phyloP scores from a whole-genome alignment of 2,329 filamentous ascomycete genomes.

The Pseudogymnoascus sp. region DNA sequence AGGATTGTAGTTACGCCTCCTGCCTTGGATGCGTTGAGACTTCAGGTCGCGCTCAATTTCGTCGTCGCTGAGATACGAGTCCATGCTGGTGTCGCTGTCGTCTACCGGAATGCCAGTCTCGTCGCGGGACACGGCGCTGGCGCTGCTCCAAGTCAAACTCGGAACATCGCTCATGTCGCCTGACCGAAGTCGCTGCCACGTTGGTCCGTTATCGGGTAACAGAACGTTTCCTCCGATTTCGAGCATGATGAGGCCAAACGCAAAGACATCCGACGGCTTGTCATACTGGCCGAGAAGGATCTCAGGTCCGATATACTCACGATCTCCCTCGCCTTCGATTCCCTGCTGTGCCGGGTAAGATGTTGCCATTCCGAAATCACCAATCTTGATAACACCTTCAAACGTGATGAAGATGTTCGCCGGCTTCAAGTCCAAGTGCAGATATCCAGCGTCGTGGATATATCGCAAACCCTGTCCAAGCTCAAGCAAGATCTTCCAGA shows the following conservation, averaged over 20 bases:
- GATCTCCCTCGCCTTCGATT: constrained; percentile 87
- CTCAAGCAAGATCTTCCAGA: constrained; percentile 96
- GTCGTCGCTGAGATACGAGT: constrained; percentile 34
- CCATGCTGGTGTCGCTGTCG: constrained; percentile 27
- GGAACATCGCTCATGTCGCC: constrained; percentile 87
- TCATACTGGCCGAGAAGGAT: constrained; percentile 81
- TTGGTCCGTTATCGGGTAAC: constrained; percentile 84
- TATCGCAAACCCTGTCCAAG: constrained; percentile 78
- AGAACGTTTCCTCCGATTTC: constrained; percentile 93
- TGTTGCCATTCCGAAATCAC: constrained; percentile 78
- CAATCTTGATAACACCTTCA: constrained; percentile 77
- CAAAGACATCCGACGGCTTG: constrained; percentile 89
- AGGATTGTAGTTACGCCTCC: constrained; percentile 25
- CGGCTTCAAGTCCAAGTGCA: constrained; percentile 79
- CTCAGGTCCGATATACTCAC: constrained; percentile 93
- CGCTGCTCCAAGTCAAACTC: constrained; percentile 74
- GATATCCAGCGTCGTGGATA: constrained; percentile 81
- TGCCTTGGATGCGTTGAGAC: constrained; percentile 27
- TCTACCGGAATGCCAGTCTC: constrained; percentile 61
- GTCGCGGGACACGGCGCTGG: constrained; percentile 66
- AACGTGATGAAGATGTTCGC: constrained; percentile 79
- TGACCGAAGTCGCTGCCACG: constrained; percentile 83
- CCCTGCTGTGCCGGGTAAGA: constrained; percentile 67
- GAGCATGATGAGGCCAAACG: constrained; percentile 86
- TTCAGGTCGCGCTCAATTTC: constrained; percentile 32